A percentile compares a stretch with the other conserved stretches of the same genome.
Evolutionary conservation across 805 yeast species (phyloP).

Genomic region (Yamadazyma philogaea): DNA sequence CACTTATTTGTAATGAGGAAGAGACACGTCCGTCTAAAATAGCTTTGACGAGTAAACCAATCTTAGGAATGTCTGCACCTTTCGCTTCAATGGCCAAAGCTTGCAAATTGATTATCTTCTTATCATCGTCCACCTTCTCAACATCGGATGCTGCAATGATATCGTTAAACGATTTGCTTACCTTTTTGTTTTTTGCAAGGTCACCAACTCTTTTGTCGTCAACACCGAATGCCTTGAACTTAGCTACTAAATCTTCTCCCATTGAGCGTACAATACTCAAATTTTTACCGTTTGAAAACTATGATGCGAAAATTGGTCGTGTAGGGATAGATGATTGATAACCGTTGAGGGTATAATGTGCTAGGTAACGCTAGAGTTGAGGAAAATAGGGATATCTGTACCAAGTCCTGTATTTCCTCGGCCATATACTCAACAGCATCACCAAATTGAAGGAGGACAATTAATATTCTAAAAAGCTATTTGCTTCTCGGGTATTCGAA

Average conservation of each 20-base stretch:
- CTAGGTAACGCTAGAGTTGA: too few species aligned
- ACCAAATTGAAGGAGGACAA: too few species aligned
- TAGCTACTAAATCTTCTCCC: conserved; percentile 25
- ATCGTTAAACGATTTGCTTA: conserved; percentile 62
- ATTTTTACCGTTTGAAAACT: not conserved
- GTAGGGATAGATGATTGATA: not conserved
- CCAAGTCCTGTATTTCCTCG: too few species aligned
- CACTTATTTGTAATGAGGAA: conserved; percentile 71
- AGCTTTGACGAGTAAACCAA: conserved; percentile 54
- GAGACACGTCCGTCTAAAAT: conserved; percentile 63
- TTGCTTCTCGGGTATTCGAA: too few species aligned
- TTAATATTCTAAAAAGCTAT: too few species aligned
- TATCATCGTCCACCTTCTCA: conserved; percentile 42
- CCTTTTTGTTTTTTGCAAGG: conserved; percentile 81
- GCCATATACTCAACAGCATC: too few species aligned
- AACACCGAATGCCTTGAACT: conserved; percentile 55
- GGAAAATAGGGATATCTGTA: too few species aligned
- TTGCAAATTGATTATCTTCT: conserved; percentile 65
- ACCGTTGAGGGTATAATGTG: too few species aligned
- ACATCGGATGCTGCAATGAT: conserved; percentile 46
- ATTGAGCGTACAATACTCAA: not conserved
- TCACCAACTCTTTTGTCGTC: conserved; percentile 75
- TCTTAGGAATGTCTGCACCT: conserved; percentile 48
- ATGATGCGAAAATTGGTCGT: conserved; percentile 4
- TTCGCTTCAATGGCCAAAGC: conserved; percentile 72